phyloP scores from a whole-genome alignment of 306 rosid species.

The Ziziphus jujuba region DNA sequence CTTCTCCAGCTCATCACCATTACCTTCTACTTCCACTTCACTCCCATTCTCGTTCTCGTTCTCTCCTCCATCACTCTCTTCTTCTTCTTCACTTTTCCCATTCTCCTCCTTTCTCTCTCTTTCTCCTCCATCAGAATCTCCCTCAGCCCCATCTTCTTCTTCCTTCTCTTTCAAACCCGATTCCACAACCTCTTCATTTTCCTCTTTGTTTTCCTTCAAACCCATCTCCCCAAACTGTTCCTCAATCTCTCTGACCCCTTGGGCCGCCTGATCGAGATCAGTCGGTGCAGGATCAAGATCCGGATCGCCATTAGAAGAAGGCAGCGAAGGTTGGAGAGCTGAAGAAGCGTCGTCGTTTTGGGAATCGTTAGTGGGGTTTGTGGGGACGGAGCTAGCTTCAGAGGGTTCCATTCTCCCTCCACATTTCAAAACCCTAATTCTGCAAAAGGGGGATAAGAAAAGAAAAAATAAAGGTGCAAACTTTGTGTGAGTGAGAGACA shows the following conservation, averaged over 20 bases:
- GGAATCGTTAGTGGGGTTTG: slow-evolving; percentile 15
- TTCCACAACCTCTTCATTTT: slow-evolving; percentile 30
- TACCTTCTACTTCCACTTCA: slow-evolving; percentile 22
- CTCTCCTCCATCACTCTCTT: slow-evolving; percentile 25
- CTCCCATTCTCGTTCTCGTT: slow-evolving; percentile 36
- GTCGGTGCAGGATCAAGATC: slow-evolving; percentile 41
- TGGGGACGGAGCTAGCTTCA: slow-evolving; percentile 42
- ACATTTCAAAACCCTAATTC: slow-evolving; percentile 98
- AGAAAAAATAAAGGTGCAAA: not conserved
- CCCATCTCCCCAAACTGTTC: slow-evolving; percentile 25
- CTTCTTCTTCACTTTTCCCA: slow-evolving; percentile 22
- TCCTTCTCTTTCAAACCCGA: slow-evolving; percentile 38
- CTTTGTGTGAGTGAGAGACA: not conserved
- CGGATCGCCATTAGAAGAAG: slow-evolving; percentile 35
- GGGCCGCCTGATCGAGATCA: slow-evolving; percentile 33
- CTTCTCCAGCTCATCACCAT: slow-evolving; percentile 23
- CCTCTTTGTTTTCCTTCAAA: slow-evolving; percentile 33
- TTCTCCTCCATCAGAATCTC: slow-evolving; percentile 4
- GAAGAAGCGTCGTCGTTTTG: slow-evolving; percentile 9
- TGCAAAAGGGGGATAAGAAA: not conserved
- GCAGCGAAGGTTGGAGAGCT: slow-evolving; percentile 24
- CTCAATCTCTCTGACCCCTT: not conserved
- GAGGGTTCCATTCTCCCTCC: slow-evolving; percentile 77
- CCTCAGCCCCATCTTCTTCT: slow-evolving; percentile 23
- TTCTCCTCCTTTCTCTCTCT: not conserved